Evolutionary conservation across 495 filamentous ascomycete species (phyloP), one percentile per base, ranked within the genome.

Genomic region (Neurospora africana): DNA sequence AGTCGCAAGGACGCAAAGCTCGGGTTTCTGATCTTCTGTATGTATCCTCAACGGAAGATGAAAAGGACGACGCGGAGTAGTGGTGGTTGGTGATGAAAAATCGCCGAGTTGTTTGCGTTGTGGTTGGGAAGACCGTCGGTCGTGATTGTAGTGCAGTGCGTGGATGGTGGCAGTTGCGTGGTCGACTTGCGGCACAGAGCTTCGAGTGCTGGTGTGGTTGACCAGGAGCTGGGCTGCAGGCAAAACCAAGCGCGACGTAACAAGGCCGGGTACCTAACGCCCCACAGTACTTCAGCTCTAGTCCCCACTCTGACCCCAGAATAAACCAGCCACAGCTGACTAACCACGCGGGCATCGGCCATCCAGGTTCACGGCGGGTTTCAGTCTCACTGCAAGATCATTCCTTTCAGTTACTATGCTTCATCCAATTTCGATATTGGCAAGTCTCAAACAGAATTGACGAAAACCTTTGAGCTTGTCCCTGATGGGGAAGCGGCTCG

Each of bases 171-270:
- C 53, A 65, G 53, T 65, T 65, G 53, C 27, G 53, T 65, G 53
- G 53, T 65, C 53, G 53, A 65, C 53, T 33, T 65, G 53, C 53
- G 53, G 53, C 74, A 72, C 39, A 69, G 76, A 80, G 77, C 77
- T 79, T 76, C 70, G 72, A 75, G 74, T 65, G 53, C 27, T n/a
- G n/a, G n/a, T 65, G 53, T 61, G 53, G 53, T 75, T 37, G 72
- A 67, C 70, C 71, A 69, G 69, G 68, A 70, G 75, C 74, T 76
- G 76, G 71, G 72, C 75, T 77, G 77, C 76, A 80, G 78, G 78
- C 78, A 80, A 80, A 78, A n/a, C n/a, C n/a, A n/a, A 79, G 78
- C 78, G 78, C 78, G 78, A 80, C 78, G 78, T 80, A 80, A 80
- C 78, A 76, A 76, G 73, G 73, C 72, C 41, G 70, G 75, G 71